These are phyloP conservation scores for Zea mays DNA, from an alignment of 176 grass and related monocot species.

Conservation along the genomic window Zm-B73-REFERENCE-NAM-5.0 NC_050100.1:92434501-92435000, in stretches of 20 bases:
- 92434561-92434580: conserved; percentile 43
- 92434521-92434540: conserved; percentile 81
- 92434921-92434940: conserved; percentile 73
- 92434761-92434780: too few relatives aligned
- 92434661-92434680: conserved; percentile 64
- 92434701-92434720: conserved; percentile 85
- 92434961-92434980: conserved; percentile 77
- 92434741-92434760: too few relatives aligned
- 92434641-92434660: conserved; percentile 84
- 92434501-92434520: conserved; percentile 71
- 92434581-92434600: conserved; percentile 50
- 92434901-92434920: conserved; percentile 85
- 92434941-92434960: conserved; percentile 97
- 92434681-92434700: conserved; percentile 75
- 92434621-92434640: conserved; percentile 69
- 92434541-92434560: conserved; percentile 55
- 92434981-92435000: conserved; percentile 4
- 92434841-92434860: too few relatives aligned
- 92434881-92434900: conserved; percentile 75
- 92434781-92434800: too few relatives aligned
- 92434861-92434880: conserved; percentile 80
- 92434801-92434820: too few relatives aligned
- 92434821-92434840: too few relatives aligned
- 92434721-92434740: neutral
- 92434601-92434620: conserved; percentile 53